Evolutionary conservation across 768 basidiomycete genomes (phyloP).

Genomic region (Leccinellum albellum): DNA sequence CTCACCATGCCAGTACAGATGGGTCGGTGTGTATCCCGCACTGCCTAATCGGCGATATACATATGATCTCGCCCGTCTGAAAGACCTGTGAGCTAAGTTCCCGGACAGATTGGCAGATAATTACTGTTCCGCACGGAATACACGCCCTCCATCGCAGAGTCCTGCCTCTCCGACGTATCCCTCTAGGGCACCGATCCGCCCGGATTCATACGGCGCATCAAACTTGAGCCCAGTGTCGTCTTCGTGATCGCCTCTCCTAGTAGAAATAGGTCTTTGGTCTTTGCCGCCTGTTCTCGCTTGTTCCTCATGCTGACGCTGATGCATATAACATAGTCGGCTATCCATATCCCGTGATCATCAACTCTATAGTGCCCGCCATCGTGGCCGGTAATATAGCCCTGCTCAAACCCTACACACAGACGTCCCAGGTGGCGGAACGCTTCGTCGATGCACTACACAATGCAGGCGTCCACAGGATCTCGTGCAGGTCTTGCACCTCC

Average conservation of each 20-base stretch:
- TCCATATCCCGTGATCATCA: conserved; percentile 87
- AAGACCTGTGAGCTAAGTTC: conserved; percentile 75
- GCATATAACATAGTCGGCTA: conserved; percentile 51
- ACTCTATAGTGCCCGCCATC: conserved; percentile 88
- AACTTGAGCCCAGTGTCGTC: conserved; percentile 82
- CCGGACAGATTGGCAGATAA: conserved; percentile 80
- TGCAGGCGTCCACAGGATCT: conserved; percentile 79
- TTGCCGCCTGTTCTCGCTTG: neutral
- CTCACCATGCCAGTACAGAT: conserved; percentile 87
- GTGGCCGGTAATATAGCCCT: conserved; percentile 88
- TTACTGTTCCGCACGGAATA: conserved; percentile 79
- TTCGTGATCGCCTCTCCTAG: conserved; percentile 82
- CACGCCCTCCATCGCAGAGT: conserved; percentile 79
- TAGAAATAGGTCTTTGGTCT: conserved; percentile 69
- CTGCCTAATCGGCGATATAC: neutral
- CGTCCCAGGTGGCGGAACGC: conserved; percentile 83
- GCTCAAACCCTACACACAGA: conserved; percentile 96
- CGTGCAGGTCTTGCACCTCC: conserved; percentile 73
- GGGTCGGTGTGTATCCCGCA: conserved; percentile 69
- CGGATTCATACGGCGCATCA: conserved; percentile 81
- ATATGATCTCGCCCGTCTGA: neutral
- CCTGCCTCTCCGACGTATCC: conserved; percentile 68
- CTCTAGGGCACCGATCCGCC: conserved; percentile 77
- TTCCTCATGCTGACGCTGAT: neutral
- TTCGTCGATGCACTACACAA: conserved; percentile 62